Base-by-base conservation (phyloP, 495 filamentous ascomycete genomes). In the Aspergillus sclerotiicarbonarius region DNA sequence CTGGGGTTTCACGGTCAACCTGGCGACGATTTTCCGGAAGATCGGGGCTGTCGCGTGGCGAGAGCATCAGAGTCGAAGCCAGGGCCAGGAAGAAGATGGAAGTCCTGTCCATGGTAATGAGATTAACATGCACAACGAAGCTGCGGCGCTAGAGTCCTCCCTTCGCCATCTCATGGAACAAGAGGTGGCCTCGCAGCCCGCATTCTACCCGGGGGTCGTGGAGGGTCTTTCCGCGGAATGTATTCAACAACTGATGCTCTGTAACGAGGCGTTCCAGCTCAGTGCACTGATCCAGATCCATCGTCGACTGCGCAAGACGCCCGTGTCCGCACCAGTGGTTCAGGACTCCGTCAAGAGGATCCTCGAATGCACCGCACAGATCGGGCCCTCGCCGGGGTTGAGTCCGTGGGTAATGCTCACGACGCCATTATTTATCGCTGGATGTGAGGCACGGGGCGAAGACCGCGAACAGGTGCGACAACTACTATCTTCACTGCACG, bases 361-460 rank as follows among this genome's bases (percentile, higher is more conserved):
- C 45, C 57, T 79, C 29, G 76, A 74, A 19, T 79, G 74, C 43
- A 73, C 74, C 8, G 68, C 70, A 0, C 62, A 73, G 53, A 77
- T 79, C 52, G 73, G 71, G 6, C 76, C 76, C 2, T 75, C 72
- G 0, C 60, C 71, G 21, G 76, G 74, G 1, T 64, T 77, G 10
- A 74, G 74, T 51, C 76, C 76, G 12, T 79, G 76, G 76, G 74
- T 74, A 8, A 71, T 79, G 65, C 64, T 79, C n/a, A 77, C 76
- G 19, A 79, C 76, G 8, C 74, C 76, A 5, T 60, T 79, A 10
- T 79, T 79, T 50, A 77, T 77, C 54, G 76, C 74, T 15, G 76
- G 76, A 8, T 79, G 76, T 43, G 76, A 79, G 37, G 74, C 76
- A 10, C 62, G 63, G 8, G 75, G 64, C 0, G 65, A 74, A 30